Evolutionary conservation across 2,329 filamentous ascomycete species (phyloP).

Genomic region (Aspergillus japonicus): DNA sequence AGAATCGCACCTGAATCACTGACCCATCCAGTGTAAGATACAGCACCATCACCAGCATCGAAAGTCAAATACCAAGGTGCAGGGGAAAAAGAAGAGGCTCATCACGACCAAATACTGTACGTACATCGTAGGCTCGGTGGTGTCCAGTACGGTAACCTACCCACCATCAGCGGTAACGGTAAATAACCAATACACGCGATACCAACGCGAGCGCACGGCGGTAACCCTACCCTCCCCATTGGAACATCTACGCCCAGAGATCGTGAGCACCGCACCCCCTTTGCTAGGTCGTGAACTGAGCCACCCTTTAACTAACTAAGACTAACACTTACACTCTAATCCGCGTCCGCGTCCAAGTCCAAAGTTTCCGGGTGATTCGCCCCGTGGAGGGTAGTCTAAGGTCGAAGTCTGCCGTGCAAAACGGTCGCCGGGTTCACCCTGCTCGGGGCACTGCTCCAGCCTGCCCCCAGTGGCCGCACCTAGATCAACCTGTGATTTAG

Average conservation of each 20-base stretch:
- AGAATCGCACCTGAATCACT: too few species aligned
- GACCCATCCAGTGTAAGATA: too few species aligned
- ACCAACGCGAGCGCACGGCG: not conserved
- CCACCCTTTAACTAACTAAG: too few species aligned
- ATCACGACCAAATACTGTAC: not conserved
- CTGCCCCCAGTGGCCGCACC: too few species aligned
- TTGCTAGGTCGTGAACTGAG: too few species aligned
- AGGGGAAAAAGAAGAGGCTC: too few species aligned
- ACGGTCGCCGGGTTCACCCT: not conserved
- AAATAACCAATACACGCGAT: not conserved
- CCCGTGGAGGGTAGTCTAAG: not conserved
- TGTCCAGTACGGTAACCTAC: not conserved
- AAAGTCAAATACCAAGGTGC: too few species aligned
- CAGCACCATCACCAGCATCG: too few species aligned
- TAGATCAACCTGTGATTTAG: slow-evolving; percentile 6
- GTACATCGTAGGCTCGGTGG: not conserved
- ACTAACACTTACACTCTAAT: too few species aligned
- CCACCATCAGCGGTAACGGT: not conserved
- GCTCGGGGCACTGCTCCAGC: too few species aligned
- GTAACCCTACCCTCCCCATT: slow-evolving; percentile 5
- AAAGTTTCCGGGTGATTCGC: not conserved
- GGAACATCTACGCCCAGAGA: not conserved
- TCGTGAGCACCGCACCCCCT: not conserved
- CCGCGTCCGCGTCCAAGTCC: not conserved
- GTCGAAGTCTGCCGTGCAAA: not conserved